Percentiles rank a stretch among this genome's conserved stretches.
Conservation (phyloP, 2,329 filamentous ascomycete genomes). For the Aureobasidium sp. region DNA sequence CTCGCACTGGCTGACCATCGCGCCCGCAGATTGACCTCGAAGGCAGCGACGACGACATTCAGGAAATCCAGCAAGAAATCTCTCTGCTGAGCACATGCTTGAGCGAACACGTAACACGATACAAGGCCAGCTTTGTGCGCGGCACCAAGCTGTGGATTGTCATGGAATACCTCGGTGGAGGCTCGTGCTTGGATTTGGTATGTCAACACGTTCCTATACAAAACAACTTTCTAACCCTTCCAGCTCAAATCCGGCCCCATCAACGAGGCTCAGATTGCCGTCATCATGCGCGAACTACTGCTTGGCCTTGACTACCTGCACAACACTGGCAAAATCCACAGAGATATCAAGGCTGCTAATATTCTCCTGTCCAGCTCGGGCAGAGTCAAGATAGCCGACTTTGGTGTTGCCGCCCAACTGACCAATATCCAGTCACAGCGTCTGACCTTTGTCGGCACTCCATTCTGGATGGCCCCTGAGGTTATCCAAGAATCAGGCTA, state of each 20-base stretch:
- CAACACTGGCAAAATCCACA: conserved; percentile 87
- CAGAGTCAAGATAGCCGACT: conserved; percentile 93
- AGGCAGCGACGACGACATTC: conserved; percentile 96
- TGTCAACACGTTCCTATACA: conserved; percentile 21
- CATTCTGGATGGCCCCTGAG: conserved; percentile 95
- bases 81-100: conserved; percentile 90
- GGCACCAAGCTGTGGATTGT: conserved; percentile 98
- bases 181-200: conserved; percentile 90
- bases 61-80: conserved; percentile 97
- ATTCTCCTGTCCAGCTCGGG: conserved; percentile 85
- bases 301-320: conserved; percentile 89
- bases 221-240: conserved; percentile 24
- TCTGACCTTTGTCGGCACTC: conserved; percentile 95
- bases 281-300: conserved; percentile 87
- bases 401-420: conserved; percentile 91
- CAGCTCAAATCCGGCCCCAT: conserved; percentile 87
- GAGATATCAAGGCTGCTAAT: conserved; percentile 95
- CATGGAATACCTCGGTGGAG: conserved; percentile 95
- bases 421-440: conserved; percentile 97
- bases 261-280: conserved; percentile 82
- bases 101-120: conserved; percentile 89
- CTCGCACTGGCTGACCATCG: conserved; percentile 2
- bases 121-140: conserved; percentile 92
- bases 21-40: conserved; percentile 82
- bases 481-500: conserved; percentile 81